phyloP scores from a whole-genome alignment of 352 stramenopile genomes.

The Plasmopara viticola region DNA sequence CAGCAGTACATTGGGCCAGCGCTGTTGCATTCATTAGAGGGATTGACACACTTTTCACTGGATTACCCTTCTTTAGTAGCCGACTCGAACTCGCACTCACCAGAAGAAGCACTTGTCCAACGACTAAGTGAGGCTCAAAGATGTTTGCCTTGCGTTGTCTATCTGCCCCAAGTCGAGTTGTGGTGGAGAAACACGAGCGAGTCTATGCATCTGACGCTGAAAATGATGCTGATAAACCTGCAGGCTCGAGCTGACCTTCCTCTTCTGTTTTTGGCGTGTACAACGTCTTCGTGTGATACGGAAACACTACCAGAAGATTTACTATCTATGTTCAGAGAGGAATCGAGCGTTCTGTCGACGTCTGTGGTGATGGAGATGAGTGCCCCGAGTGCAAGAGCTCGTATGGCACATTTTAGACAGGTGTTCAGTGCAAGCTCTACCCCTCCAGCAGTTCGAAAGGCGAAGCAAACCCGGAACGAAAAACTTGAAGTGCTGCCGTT shows the following conservation, averaged over 20 bases:
- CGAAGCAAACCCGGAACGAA: conserved; percentile 20
- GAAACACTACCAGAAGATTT: conserved; percentile 39
- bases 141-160: conserved; percentile 74
- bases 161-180: conserved; percentile 65
- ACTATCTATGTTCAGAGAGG: conserved; percentile 50
- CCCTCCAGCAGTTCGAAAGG: conserved; percentile 23
- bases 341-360: conserved; percentile 32
- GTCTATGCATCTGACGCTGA: conserved; percentile 65
- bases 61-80: conserved; percentile 74
- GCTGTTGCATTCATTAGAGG: conserved; percentile 69
- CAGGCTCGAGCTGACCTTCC: conserved; percentile 62
- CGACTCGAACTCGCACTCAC: conserved; percentile 52
- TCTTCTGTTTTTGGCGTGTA: conserved; percentile 73
- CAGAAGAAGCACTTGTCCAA: conserved; percentile 74
- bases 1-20: conserved; percentile 62
- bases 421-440: conserved; percentile 51
- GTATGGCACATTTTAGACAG: conserved; percentile 54
- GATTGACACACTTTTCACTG: conserved; percentile 70
- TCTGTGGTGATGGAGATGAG: conserved; percentile 43
- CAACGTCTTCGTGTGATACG: conserved; percentile 27
- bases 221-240: conserved; percentile 78
- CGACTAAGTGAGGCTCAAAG: conserved; percentile 69
- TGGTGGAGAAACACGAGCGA: conserved; percentile 72
- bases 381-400: conserved; percentile 19
- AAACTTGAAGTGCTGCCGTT: conserved; percentile 51